Evolutionary conservation across 2,329 filamentous ascomycete genomes (phyloP), one percentile per base, ranked within the genome.

Genomic region (Chaetomiaceae sp.): DNA sequence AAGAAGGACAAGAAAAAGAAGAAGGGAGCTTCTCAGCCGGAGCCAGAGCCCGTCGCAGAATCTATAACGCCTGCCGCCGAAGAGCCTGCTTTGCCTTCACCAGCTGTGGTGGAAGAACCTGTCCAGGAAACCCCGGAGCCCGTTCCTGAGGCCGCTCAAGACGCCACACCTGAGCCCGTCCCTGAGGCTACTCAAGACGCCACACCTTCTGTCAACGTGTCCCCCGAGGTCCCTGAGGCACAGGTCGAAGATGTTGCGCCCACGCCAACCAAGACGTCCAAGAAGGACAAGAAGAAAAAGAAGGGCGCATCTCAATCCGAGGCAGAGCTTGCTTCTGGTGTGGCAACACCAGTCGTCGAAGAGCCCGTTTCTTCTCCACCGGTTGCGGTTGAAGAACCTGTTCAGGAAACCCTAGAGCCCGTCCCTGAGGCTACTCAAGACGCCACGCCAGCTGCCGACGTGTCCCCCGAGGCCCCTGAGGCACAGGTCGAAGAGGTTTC

Each of bases 211-310:
- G 1, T 21, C 9, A n/a, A 17, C 14, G 39, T 44, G 3, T 5
- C n/a, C 10, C 1, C 17, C 10, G 23, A 33, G 14, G 14, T 12
- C 30, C 3, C 17, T 3, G 42, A 35, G 8, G 2, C 25, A n/a
- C 1, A 7, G 5, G 40, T 39, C n/a, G 44, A 49, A 14, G 38
- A 48, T 13, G 13, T 23, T 19, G 23, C 43, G 21, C 10, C 4
- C 14, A 13, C 5, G 12, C 30, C 30, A n/a, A n/a, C 30, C 14
- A 61, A 60, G 53, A 56, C 48, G 20, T 44, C 57, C 16, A 64
- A 65, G 53, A 65, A 65, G 51, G 56, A 56, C 34, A 69, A 69
- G 58, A 66, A 69, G 63, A 73, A 68, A 44, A 68, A 67, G 56
- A 67, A 63, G 41, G 43, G 48, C 42, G 5, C 30, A 33, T 12